Conservation (phyloP, 2,329 filamentous ascomycete species). For the Microcera coccophila region DNA sequence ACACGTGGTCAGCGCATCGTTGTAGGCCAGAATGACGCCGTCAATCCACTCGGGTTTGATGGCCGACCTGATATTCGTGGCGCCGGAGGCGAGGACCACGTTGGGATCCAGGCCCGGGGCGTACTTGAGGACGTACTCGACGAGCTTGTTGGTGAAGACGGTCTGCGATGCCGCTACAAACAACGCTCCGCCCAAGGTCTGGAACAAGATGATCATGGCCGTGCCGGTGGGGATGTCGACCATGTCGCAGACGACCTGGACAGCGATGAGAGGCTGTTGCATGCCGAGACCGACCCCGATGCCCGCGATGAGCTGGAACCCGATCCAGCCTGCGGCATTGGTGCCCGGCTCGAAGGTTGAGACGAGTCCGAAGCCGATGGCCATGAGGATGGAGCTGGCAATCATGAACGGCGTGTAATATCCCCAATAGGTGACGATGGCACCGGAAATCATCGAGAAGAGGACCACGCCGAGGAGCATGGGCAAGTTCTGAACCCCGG, state of each 20-base stretch:
- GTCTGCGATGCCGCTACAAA: slow-evolving; percentile 48
- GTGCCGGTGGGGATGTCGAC: slow-evolving; percentile 35
- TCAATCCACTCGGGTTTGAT: slow-evolving; percentile 29
- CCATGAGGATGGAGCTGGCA: slow-evolving; percentile 30
- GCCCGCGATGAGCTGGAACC: slow-evolving; percentile 38
- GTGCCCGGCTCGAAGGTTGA: slow-evolving; percentile 38
- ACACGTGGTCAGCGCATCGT: slow-evolving; percentile 39
- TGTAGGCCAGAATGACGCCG: slow-evolving; percentile 41
- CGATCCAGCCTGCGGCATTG: slow-evolving; percentile 38
- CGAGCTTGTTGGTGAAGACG: slow-evolving; percentile 47
- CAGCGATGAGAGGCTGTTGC: slow-evolving; percentile 44
- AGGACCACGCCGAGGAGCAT: slow-evolving; percentile 37
- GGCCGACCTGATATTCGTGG: slow-evolving; percentile 33
- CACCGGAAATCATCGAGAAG: slow-evolving; percentile 33
- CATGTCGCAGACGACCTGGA: slow-evolving; percentile 35
- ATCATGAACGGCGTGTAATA: slow-evolving; percentile 46
- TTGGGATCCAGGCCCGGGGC: slow-evolving; percentile 34
- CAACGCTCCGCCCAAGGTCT: slow-evolving; percentile 40
- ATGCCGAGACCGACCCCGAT: slow-evolving; percentile 40
- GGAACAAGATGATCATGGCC: slow-evolving; percentile 30
- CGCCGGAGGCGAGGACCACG: slow-evolving; percentile 33
- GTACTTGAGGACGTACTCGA: slow-evolving; percentile 33
- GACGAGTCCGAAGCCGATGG: slow-evolving; percentile 40
- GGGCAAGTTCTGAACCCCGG: slow-evolving; percentile 40
- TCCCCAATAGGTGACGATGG: slow-evolving; percentile 35